Percentiles rank a stretch among this genome's conserved stretches.
Conservation (phyloP, 73 alveolate species). For the Paramecium bursaria region DNA sequence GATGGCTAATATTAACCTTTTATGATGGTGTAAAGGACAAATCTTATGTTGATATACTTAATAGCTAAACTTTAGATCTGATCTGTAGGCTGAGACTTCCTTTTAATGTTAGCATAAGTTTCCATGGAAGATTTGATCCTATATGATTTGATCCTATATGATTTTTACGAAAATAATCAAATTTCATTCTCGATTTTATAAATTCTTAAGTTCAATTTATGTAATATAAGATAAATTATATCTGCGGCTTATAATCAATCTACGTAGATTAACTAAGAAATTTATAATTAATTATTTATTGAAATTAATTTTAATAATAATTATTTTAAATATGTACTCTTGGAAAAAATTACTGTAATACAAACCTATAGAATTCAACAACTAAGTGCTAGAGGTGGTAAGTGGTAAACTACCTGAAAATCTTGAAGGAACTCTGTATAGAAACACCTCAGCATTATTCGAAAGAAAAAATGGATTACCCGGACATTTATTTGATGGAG, state of each 20-base stretch:
- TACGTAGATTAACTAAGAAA: no score
- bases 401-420: slow-evolving; percentile 37
- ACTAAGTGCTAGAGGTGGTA: neutral
- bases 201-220: no score
- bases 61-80: neutral
- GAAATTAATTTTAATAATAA: no score
- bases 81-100: slow-evolving; percentile 24
- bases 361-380: slow-evolving; percentile 25
- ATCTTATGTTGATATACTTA: slow-evolving; percentile 21
- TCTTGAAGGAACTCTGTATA: slow-evolving; percentile 1
- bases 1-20: slow-evolving; percentile 27
- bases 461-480: slow-evolving; percentile 54
- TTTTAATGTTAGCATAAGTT: neutral
- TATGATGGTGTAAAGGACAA: slow-evolving; percentile 18
- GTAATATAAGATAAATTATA: no score
- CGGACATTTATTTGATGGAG: slow-evolving; percentile 63
- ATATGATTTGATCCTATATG: no score
- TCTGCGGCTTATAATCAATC: no score
- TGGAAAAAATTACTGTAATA: slow-evolving; percentile 46
- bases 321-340: neutral
- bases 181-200: no score
- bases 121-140: slow-evolving; percentile 61
- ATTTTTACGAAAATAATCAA: no score
- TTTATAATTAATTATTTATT: no score
- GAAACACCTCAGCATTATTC: slow-evolving; percentile 22